Conservation (phyloP, 2,329 filamentous ascomycete species). For the Pseudogymnoascus sp. region DNA sequence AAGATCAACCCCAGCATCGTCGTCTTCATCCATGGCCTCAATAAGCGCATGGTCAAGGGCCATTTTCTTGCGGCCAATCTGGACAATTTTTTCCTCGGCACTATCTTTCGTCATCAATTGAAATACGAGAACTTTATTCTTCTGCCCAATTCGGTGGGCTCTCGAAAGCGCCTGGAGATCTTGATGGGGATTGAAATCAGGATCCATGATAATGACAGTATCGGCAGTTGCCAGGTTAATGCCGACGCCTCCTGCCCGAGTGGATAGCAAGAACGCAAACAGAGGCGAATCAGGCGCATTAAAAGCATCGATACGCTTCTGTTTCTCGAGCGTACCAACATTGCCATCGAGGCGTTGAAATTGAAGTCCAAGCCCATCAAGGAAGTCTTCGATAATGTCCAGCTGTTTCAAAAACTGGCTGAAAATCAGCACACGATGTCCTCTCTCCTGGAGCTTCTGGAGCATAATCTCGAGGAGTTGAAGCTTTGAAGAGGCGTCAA, state of each 20-base stretch:
- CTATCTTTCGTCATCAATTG: conserved; percentile 85
- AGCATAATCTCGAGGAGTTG: conserved; percentile 76
- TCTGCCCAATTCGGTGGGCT: conserved; percentile 92
- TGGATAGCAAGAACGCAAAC: conserved; percentile 89
- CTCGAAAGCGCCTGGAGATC: conserved; percentile 92
- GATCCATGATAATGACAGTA: conserved; percentile 94
- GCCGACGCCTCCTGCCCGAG: conserved; percentile 87
- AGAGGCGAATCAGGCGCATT: conserved; percentile 75
- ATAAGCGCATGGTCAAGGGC: conserved; percentile 91
- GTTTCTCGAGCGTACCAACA: conserved; percentile 75
- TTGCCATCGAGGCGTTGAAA: conserved; percentile 81
- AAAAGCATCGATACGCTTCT: conserved; percentile 87
- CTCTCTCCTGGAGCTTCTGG: conserved; percentile 74
- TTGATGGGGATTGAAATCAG: conserved; percentile 94
- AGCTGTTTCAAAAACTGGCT: conserved; percentile 89
- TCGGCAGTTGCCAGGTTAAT: conserved; percentile 97
- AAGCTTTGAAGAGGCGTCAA: conserved; percentile 87
- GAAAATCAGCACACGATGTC: conserved; percentile 88
- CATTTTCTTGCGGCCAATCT: conserved; percentile 93
- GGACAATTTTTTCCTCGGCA: conserved; percentile 91
- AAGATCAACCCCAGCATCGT: conserved; percentile 68
- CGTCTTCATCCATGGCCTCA: conserved; percentile 79
- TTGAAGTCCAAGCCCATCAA: conserved; percentile 62
- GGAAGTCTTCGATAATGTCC: conserved; percentile 85
- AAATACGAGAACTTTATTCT: conserved; percentile 91